Base-by-base conservation (phyloP, 2,329 filamentous ascomycete species). In the Clonostachys sp. region DNA sequence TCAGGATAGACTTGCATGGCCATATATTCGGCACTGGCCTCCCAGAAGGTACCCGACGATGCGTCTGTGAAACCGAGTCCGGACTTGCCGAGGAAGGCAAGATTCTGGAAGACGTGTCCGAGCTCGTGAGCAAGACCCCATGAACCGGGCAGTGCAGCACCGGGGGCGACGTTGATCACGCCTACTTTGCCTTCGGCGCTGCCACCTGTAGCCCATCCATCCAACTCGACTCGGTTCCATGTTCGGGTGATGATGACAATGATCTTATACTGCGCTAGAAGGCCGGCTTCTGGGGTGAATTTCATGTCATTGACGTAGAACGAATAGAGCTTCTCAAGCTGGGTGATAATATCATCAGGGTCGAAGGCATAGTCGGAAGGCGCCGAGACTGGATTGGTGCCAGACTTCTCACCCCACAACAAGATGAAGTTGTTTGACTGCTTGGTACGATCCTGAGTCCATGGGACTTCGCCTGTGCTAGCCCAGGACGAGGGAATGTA, bases 101-200 rank as follows among this genome's bases (percentile, higher is more conserved):
- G 43, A 13, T 45, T 45, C 43, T 45, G 43, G 43, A 45, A 45
- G 14, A 45, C 43, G 34, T 45, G 43, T 14, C 43, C 43, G 33
- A 45, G 43, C 13, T 45, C 43, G 34, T 45, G 43, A 12, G 43
- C 43, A 5, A 45, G 34, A 6, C 43, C 43, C 43, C 43, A 45
- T 34, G 43, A 45, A 12, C 43, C 43, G 12, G 43, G 43, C 3
- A 45, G 12, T 17, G 43, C 43, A 12, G 43, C 43, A 16, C 43
- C 43, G 14, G 43, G 43, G 12, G 43, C 43, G 16, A 45, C 43
- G 14, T 45, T 45, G 43, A 45, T 45, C 17, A 45, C 43, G 30
- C 43, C 43, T 3, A 45, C 43, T 14, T 17, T n/a, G n/a, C 43
- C 43, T 8, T 45, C 43, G n/a, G 43, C 43, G 17, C 43, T 45